These are phyloP conservation scores for Dittrichia graveolens DNA, from an alignment of 129 eudicot species.

Conservation along the genomic window DNA sequence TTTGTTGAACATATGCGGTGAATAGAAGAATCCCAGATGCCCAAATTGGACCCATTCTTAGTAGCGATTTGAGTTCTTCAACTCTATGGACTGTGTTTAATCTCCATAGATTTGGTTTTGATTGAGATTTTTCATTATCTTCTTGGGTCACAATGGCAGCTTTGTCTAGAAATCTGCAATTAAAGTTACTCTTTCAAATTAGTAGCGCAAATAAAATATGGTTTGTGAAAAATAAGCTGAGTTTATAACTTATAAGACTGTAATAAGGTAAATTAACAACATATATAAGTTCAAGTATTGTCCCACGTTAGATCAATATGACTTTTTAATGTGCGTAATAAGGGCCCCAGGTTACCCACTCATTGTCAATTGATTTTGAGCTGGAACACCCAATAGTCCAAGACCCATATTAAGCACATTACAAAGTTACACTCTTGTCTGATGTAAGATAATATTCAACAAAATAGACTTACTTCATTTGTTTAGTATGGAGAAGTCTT, in stretches of 20 bases:
- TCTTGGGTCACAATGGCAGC: conserved; percentile 68
- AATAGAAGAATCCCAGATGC: conserved; percentile 74
- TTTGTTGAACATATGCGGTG: conserved; percentile 74
- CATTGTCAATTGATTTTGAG: too few species aligned
- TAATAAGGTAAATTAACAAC: too few species aligned
- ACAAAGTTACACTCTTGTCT: background rate
- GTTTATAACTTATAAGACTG: too few species aligned
- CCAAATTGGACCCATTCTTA: conserved; percentile 91
- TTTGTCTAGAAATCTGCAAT: conserved; percentile 71
- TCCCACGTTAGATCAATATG: too few species aligned
- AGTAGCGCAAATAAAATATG: too few species aligned
- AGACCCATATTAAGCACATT: too few species aligned
- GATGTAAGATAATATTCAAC: background rate
- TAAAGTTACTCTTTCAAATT: background rate
- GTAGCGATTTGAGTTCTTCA: conserved; percentile 71
- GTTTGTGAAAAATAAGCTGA: too few species aligned
- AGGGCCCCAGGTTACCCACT: too few species aligned
- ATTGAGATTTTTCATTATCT: conserved; percentile 43
- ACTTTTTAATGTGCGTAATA: too few species aligned
- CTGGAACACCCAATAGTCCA: too few species aligned
- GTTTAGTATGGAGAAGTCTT: conserved; percentile 58
- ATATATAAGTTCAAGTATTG: too few species aligned
- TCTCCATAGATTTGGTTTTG: conserved; percentile 63
- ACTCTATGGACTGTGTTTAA: conserved; percentile 80
- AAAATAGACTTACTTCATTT: conserved; percentile 35